phyloP scores from a whole-genome alignment of 495 filamentous ascomycete species.

The Letharia columbiana region DNA sequence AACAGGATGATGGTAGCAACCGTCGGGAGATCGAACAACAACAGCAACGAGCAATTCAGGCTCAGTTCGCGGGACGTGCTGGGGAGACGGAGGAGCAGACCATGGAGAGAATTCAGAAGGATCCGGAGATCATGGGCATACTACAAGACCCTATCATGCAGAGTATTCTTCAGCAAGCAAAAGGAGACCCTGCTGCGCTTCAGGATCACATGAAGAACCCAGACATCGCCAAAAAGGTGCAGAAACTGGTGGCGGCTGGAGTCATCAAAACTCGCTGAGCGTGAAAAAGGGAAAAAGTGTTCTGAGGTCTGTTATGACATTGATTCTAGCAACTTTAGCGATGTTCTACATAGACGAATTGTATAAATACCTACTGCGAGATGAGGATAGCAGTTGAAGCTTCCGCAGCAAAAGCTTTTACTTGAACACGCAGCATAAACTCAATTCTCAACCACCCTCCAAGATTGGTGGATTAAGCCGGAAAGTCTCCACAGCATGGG shows the following conservation, averaged over 20 bases:
- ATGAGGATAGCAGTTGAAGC: constrained; percentile 7
- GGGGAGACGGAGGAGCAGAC: constrained; percentile 98
- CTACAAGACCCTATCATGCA: constrained; percentile 97
- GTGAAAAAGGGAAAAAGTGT: not conserved
- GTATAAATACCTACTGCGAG: not conserved
- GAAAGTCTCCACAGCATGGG: not conserved
- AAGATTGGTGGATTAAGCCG: not conserved
- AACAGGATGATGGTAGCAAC: constrained; percentile 71
- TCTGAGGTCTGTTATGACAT: not conserved
- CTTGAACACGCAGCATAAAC: not conserved
- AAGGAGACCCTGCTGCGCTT: constrained; percentile 82
- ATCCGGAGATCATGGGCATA: constrained; percentile 91
- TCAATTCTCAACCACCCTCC: not conserved
- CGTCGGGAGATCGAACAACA: constrained; percentile 85
- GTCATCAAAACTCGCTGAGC: constrained; percentile 57
- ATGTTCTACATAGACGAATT: constrained; percentile 10
- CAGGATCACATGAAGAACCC: constrained; percentile 96
- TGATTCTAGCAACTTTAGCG: constrained; percentile 22
- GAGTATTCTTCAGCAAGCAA: constrained; percentile 91
- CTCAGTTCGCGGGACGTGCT: constrained; percentile 79
- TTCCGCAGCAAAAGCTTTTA: not conserved
- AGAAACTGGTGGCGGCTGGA: constrained; percentile 85
- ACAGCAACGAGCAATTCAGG: constrained; percentile 85
- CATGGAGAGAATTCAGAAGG: constrained; percentile 78
- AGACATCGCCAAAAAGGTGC: constrained; percentile 71